Percentiles rank a stretch among this genome's conserved stretches.
These are phyloP conservation scores for Phytophthora cactorum DNA, from an alignment of 352 stramenopile species.

Conservation along the genomic window DNA sequence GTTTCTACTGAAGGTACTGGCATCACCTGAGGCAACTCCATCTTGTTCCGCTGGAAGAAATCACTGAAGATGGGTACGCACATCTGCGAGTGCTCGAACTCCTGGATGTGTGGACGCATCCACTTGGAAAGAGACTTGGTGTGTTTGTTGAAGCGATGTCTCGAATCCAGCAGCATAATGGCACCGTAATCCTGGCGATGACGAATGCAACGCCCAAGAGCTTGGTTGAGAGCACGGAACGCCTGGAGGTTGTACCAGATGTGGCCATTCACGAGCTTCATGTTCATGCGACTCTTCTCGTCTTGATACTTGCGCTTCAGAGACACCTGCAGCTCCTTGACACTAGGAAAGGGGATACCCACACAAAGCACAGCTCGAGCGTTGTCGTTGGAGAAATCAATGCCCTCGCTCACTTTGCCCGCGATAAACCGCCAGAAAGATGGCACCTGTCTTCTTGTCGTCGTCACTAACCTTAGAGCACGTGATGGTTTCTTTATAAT, in stretches of 20 bases:
- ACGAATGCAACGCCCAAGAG: conserved; percentile 98
- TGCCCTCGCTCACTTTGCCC: conserved; percentile 99
- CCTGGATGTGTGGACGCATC: conserved; percentile 76
- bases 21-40: conserved; percentile 43
- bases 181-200: conserved; percentile 97
- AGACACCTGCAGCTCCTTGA: conserved; percentile 92
- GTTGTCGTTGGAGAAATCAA: conserved; percentile 98
- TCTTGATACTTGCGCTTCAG: conserved; percentile 88
- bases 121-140: conserved; percentile 80
- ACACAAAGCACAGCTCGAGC: conserved; percentile 97
- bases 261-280: conserved; percentile 70
- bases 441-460: conserved; percentile 74
- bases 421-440: conserved; percentile 98
- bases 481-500: conserved; percentile 63
- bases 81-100: conserved; percentile 73
- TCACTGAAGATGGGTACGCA: conserved; percentile 62
- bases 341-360: conserved; percentile 97
- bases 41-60: conserved; percentile 70
- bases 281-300: conserved; percentile 66
- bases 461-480: conserved; percentile 5
- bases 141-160: conserved; percentile 69
- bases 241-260: conserved; percentile 98
- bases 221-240: conserved; percentile 99
- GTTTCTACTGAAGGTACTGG: conserved; percentile 12
- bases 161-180: conserved; percentile 96